A percentile compares a stretch with the other conserved stretches of the same genome.
These are phyloP conservation scores for Aspergillus mulundensis DNA, from an alignment of 495 filamentous ascomycete species.

Conservation along the genomic window DNA sequence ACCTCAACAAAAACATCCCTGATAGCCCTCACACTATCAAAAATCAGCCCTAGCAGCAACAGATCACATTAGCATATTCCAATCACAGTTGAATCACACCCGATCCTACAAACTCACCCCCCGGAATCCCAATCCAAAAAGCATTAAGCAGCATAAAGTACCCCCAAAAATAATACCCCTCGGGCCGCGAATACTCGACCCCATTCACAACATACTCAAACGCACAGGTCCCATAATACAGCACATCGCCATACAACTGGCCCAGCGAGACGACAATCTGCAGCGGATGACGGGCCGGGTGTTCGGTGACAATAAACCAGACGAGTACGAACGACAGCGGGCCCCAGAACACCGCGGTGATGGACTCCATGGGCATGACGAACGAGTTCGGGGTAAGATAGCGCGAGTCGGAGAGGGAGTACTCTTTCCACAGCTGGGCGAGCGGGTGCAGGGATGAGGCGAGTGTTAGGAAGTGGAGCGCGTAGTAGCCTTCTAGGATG, in stretches of 20 bases:
- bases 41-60: neutral
- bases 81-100: too few species aligned
- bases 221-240: constrained; percentile 75
- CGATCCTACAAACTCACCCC: constrained; percentile 29
- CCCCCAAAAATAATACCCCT: constrained; percentile 70
- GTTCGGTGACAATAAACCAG: constrained; percentile 47
- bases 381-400: constrained; percentile 70
- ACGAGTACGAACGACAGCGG: constrained; percentile 65
- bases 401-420: constrained; percentile 70
- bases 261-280: constrained; percentile 53
- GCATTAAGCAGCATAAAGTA: constrained; percentile 76
- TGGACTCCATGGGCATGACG: constrained; percentile 69
- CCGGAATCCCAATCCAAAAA: constrained; percentile 74
- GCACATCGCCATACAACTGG: constrained; percentile 75
- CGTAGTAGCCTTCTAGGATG: constrained; percentile 73
- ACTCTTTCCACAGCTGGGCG: constrained; percentile 80
- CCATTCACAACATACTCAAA: constrained; percentile 52
- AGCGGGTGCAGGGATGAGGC: constrained; percentile 42
- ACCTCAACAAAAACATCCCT: neutral
- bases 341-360: constrained; percentile 74
- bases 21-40: neutral
- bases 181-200: constrained; percentile 61
- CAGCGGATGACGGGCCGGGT: constrained; percentile 58
- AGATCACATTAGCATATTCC: neutral
- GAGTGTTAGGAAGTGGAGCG: constrained; percentile 44